Evolutionary conservation across 495 filamentous ascomycete genomes (phyloP), one percentile per base, ranked within the genome.

Genomic region (Poronia punctata): DNA sequence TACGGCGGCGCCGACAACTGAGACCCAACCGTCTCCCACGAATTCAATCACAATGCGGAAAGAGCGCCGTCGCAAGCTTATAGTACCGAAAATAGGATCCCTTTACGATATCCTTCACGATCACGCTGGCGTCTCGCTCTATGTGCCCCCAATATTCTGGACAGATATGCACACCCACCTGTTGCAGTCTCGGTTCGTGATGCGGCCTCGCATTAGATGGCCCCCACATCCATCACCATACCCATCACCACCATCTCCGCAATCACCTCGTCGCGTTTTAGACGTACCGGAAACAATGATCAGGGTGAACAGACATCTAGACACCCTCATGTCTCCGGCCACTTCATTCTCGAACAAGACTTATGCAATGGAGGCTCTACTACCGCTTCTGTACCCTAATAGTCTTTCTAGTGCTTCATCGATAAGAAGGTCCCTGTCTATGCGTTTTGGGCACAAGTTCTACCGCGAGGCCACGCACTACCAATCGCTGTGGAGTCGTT

Each of bases 81-180:
- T 46, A 10, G 46, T 49, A 2, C 62, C 68, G 16, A 55, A 67
- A 31, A 44, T 50, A 8, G 65, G 67, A 17, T 73, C 69, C 3
- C 43, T 73, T 18, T 69, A 68, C 40, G 66, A 68, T 47, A 69
- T 65, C 41, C 60, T 72, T 46, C 59, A 64, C 38, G 57, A 68
- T 24, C 16, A 71, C 51, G 56, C 59, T n/a, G 58, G 59, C 26
- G 47, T 40, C 1, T 38, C 60, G 0, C 67, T 73, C 36, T 67
- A 59, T 42, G 36, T 62, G 31, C 50, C 56, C 7, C 69, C 69
- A 7, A 55, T 70, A 35, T 58, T 49, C 52, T 73, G 69, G 69
- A 70, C 62, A n/a, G 67, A 70, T 35, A 43, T 51, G 1, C 69
- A 73, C 38, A 32, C 53, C 18, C 38, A 50, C 14, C 48, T 70